Evolutionary conservation across 352 stramenopile genomes (phyloP).

Genomic region (Phytophthora colocasiae): DNA sequence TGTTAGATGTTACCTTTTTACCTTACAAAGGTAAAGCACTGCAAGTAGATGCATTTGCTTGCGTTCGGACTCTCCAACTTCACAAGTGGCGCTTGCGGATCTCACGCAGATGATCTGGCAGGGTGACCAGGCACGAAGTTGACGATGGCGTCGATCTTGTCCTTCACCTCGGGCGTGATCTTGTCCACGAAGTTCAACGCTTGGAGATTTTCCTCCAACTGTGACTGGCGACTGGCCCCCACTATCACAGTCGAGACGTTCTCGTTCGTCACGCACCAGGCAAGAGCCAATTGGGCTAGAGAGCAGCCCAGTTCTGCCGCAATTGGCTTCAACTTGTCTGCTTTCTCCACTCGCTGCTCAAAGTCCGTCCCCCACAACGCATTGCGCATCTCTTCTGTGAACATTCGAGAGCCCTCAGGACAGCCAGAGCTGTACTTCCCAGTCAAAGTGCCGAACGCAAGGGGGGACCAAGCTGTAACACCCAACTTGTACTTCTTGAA

Average conservation of each 20-base stretch:
- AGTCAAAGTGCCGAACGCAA: conserved; percentile 57
- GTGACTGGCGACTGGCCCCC: not conserved
- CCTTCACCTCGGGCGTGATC: conserved; percentile 19
- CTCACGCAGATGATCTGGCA: not conserved
- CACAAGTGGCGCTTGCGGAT: conserved; percentile 1
- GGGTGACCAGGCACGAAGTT: conserved; percentile 1
- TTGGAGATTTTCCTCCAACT: conserved; percentile 19
- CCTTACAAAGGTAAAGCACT: too few relatives aligned
- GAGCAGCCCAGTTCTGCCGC: not conserved
- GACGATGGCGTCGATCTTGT: conserved; percentile 12
- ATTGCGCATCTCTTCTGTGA: not conserved
- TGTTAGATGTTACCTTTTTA: too few relatives aligned
- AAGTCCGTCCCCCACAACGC: not conserved
- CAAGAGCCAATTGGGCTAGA: not conserved
- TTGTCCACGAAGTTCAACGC: conserved; percentile 9
- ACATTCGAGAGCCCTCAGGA: not conserved
- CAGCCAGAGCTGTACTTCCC: conserved; percentile 56
- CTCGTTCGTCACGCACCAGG: not conserved
- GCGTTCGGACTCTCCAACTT: not conserved
- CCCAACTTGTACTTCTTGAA: not conserved
- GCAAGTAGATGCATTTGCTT: too few relatives aligned
- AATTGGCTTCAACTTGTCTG: not conserved
- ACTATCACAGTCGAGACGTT: not conserved
- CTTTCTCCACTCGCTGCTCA: not conserved
- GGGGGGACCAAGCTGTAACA: conserved; percentile 52